phyloP scores from a whole-genome alignment of 2,329 filamentous ascomycete genomes.

The Metarhizium rileyi region DNA sequence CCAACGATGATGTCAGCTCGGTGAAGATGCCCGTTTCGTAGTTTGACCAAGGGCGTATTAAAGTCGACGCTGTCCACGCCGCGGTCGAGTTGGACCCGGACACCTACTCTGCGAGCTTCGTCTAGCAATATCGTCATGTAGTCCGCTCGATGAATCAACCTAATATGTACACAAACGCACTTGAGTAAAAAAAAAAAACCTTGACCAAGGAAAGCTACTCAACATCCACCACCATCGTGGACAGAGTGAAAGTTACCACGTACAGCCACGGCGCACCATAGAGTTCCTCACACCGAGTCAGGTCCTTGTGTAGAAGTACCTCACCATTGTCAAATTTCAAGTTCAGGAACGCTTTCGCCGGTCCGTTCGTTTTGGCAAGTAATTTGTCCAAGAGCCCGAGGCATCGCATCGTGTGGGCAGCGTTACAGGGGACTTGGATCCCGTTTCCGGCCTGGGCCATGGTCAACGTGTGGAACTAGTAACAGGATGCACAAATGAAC shows the following conservation, averaged over 20 bases:
- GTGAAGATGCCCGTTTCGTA: constrained; percentile 4
- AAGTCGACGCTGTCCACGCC: constrained; percentile 7
- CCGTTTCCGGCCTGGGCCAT: constrained; percentile 9
- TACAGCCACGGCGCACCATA: constrained; percentile 13
- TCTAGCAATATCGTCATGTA: constrained; percentile 8
- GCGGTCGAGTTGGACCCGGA: constrained; percentile 5
- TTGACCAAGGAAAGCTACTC: neutral
- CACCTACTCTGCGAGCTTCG: constrained; percentile 6
- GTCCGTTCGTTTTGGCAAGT: neutral
- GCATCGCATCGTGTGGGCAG: constrained; percentile 8
- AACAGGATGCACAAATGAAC: no score
- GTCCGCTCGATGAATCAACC: constrained; percentile 10
- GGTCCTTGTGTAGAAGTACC: constrained; percentile 6
- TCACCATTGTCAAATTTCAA: constrained; percentile 3
- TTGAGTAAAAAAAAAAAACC: neutral
- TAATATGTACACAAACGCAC: neutral
- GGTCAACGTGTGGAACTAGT: neutral
- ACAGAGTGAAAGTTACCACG: neutral
- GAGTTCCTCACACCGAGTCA: constrained; percentile 6
- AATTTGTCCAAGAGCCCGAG: constrained; percentile 11
- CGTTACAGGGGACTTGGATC: constrained; percentile 12
- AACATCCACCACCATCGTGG: neutral
- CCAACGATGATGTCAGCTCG: constrained; percentile 10
- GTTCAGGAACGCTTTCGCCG: neutral
- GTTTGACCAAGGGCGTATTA: constrained; percentile 3